Percentiles rank a stretch among this genome's conserved stretches.
Conservation (phyloP, 495 filamentous ascomycete genomes). For the Aspergillus kassunensis region DNA sequence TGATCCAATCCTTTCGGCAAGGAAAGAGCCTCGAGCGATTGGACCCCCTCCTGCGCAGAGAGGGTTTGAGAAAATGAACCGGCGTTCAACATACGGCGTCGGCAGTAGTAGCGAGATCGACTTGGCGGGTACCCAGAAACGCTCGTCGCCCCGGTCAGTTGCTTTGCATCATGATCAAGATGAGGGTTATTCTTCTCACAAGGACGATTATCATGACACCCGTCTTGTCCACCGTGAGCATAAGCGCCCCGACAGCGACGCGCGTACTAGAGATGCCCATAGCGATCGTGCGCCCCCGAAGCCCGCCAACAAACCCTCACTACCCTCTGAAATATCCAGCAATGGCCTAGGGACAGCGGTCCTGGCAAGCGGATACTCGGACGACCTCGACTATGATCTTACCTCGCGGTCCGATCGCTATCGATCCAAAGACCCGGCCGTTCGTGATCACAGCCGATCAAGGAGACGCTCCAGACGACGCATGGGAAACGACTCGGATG, state of each 20-base stretch:
- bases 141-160: conserved; percentile 33
- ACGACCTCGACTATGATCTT: conserved; percentile 34
- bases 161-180: conserved; percentile 38
- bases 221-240: conserved; percentile 25
- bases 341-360: conserved; percentile 41
- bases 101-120: conserved; percentile 31
- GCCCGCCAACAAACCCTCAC: conserved; percentile 15
- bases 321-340: conserved; percentile 20
- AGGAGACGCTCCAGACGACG: conserved; percentile 30
- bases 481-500: conserved; percentile 29
- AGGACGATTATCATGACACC: conserved; percentile 25
- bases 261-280: conserved; percentile 21
- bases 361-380: conserved; percentile 35
- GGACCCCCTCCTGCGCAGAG: conserved; percentile 59
- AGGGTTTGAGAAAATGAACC: conserved; percentile 57
- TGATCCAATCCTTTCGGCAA: conserved; percentile 44
- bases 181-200: conserved; percentile 32
- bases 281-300: conserved; percentile 28
- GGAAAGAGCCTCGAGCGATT: conserved; percentile 40
- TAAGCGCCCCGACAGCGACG: conserved; percentile 24
- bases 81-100: conserved; percentile 24
- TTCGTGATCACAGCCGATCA: conserved; percentile 22
- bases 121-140: conserved; percentile 24
- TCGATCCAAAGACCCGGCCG: conserved; percentile 8
- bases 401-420: conserved; percentile 15